Evolutionary conservation across 2,329 filamentous ascomycete genomes (phyloP).

Genomic region (Penicillium frequentans): DNA sequence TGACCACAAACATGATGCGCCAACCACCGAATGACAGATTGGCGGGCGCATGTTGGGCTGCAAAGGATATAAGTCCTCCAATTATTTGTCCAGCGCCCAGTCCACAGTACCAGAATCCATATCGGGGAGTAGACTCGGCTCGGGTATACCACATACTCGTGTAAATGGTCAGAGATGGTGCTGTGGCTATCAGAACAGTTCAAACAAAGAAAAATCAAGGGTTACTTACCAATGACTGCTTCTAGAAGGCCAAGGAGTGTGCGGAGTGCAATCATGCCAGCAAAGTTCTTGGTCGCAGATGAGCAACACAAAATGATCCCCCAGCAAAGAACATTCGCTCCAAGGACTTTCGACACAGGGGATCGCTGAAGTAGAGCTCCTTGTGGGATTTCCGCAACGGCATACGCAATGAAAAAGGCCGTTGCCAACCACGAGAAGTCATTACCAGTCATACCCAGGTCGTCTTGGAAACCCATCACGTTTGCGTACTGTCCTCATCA

Average conservation of each 20-base stretch:
- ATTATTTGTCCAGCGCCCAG: constrained; percentile 30
- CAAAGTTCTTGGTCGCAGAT: constrained; percentile 53
- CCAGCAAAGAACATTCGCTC: constrained; percentile 59
- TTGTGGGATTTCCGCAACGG: constrained; percentile 61
- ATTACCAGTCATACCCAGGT: constrained; percentile 58
- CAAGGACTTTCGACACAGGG: constrained; percentile 63
- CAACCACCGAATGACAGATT: constrained; percentile 22
- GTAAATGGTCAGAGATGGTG: constrained; percentile 27
- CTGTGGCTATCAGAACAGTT: not conserved
- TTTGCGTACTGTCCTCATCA: constrained; percentile 55
- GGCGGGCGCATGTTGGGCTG: constrained; percentile 26
- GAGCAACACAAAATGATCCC: constrained; percentile 45
- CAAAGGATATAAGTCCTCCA: constrained; percentile 31
- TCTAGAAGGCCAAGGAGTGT: constrained; percentile 57
- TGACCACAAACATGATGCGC: constrained; percentile 31
- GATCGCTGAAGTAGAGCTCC: constrained; percentile 63
- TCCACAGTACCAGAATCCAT: constrained; percentile 31
- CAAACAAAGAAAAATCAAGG: too few relatives aligned
- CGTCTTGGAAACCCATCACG: constrained; percentile 62
- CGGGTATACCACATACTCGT: constrained; percentile 31
- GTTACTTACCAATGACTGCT: constrained; percentile 35
- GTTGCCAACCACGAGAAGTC: constrained; percentile 64
- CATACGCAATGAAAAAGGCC: constrained; percentile 62
- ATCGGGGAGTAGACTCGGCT: constrained; percentile 27
- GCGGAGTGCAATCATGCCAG: constrained; percentile 54